Percentiles rank a stretch among this genome's conserved stretches.
These are phyloP conservation scores for Colletotrichum lentis DNA, from an alignment of 2,329 filamentous ascomycete genomes.

Conservation along the genomic window DNA sequence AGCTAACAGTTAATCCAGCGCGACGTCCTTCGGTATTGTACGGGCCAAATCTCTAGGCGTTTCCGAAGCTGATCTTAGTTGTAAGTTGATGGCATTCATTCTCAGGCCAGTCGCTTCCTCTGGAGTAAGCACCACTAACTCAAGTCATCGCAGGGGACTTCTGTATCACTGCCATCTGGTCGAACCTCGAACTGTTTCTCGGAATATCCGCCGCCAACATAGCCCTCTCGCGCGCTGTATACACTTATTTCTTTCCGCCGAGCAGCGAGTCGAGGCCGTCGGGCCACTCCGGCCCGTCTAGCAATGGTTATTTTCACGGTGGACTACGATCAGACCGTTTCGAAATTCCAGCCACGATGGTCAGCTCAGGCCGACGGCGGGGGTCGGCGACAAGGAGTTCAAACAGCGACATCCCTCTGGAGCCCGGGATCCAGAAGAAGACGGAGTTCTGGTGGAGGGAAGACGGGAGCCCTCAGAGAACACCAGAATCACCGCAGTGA, in stretches of 20 bases:
- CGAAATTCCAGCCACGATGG: constrained; percentile 8
- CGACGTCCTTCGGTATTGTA: not conserved
- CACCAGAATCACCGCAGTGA: too few species aligned
- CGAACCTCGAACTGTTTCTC: constrained; percentile 42
- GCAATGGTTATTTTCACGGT: not conserved
- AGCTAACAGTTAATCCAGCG: not conserved
- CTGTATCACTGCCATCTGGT: not conserved
- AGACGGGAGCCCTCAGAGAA: constrained; percentile 1
- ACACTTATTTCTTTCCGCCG: constrained; percentile 33
- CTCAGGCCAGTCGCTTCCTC: not conserved
- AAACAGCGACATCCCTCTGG: constrained; percentile 38
- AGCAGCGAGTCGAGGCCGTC: not conserved
- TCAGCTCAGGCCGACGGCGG: not conserved
- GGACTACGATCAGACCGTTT: constrained; percentile 21
- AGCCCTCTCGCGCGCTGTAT: constrained; percentile 41
- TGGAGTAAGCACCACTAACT: not conserved
- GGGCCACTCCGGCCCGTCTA: constrained; percentile 14
- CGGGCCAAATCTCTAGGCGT: not conserved
- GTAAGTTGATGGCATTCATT: not conserved
- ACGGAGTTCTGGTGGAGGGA: constrained; percentile 39
- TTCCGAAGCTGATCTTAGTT: not conserved
- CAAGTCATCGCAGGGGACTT: not conserved
- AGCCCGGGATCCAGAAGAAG: constrained; percentile 39
- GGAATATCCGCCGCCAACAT: constrained; percentile 50
- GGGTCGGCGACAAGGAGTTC: constrained; percentile 30